Base-by-base conservation (phyloP, 1,139 yeast species). In the Scheffersomyces lignicola region DNA sequence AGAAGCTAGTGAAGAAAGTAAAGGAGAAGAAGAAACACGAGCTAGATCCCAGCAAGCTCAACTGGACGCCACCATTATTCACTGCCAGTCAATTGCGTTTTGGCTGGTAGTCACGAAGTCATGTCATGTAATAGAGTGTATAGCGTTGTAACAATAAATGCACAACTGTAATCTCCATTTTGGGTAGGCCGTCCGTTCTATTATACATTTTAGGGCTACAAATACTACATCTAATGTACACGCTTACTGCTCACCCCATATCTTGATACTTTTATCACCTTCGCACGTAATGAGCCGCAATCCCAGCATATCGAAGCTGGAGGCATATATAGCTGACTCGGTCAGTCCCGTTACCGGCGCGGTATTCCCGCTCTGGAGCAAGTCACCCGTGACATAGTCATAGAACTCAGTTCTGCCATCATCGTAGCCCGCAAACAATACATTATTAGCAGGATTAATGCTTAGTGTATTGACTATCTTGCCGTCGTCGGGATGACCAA, bases 11-110 rank as follows among this genome's bases (percentile, higher is more conserved):
- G 47, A 76, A 75, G 51, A 69, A 69, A 47, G 65, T 70, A 8
- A 62, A 60, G 42, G 76, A 69, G 21, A 85, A 85, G 63, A 85
- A 87, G 60, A 79, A 83, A 49, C 92, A 87, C 51, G 76, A 80
- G 39, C 74, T 92, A 41, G 90, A 86, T 48, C 83, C 96, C 0
- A 60, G 70, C 4, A 78, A 76, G 49, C 68, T 92, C 40, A 69
- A 73, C 23, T 92, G 99, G 99, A 85, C 85, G 43, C 97, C 98
- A 4, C 99, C 99, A 0, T 83, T 86, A 15, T 92, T 92, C 57
- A 90, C 97, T 1, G 96, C 97, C 14, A 90, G 95, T 37, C 97
- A 92, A 66, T 67, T 92, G 52, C 73, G 97, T 48, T 92, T 92
- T 61, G 97, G 97, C 3, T 90, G 97, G 96, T 90, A 64, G 45